These are phyloP conservation scores for Backusella sp. DNA, from an alignment of 192 early-diverging fungal genomes.

Conservation along the genomic window DNA sequence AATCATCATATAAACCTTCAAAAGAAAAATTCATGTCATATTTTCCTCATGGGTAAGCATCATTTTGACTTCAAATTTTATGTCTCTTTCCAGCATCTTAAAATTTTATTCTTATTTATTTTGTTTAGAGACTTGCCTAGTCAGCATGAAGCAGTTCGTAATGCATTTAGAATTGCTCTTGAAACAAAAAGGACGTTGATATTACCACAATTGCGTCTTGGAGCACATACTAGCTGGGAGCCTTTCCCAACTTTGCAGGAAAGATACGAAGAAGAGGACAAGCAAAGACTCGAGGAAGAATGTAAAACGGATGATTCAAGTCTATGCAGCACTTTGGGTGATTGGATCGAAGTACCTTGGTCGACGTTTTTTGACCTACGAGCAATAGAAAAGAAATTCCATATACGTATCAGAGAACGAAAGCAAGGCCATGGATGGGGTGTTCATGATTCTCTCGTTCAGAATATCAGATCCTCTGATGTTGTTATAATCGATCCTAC, in stretches of 20 bases:
- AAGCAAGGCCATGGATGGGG: constrained; percentile 16
- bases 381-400: constrained; percentile 12
- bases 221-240: constrained; percentile 1
- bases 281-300: background rate
- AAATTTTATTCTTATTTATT: background rate
- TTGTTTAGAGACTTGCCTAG: constrained; percentile 22
- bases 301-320: background rate
- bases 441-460: background rate
- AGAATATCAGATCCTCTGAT: background rate
- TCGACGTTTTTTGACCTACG: constrained; percentile 26
- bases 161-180: constrained; percentile 21
- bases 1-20: background rate
- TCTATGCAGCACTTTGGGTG: background rate
- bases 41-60: constrained; percentile 24
- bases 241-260: constrained; percentile 15
- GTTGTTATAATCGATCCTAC: constrained; percentile 20
- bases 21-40: constrained; percentile 21
- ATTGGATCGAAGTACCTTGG: constrained; percentile 29
- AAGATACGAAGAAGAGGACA: constrained; percentile 10
- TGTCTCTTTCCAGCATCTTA: background rate
- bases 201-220: constrained; percentile 17
- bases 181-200: constrained; percentile 24
- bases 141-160: constrained; percentile 29
- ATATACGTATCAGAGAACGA: constrained; percentile 21
- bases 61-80: background rate